These are phyloP conservation scores for Wickerhamiella musiphila DNA, from an alignment of 805 yeast genomes.

Conservation along the genomic window DNA sequence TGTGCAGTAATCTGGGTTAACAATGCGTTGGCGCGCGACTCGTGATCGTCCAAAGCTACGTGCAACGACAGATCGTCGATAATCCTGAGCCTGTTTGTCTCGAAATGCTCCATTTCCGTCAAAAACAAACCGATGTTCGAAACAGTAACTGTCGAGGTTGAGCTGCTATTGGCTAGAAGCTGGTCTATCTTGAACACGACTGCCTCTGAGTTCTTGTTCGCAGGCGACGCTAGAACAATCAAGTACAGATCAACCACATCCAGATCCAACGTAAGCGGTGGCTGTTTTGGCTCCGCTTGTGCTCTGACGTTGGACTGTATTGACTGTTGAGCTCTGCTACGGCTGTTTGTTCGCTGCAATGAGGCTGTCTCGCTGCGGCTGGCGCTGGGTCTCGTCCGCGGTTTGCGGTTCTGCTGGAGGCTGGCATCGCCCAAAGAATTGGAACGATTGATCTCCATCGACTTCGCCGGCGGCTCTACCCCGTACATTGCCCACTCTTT, in stretches of 20 bases:
- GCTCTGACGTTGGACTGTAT: too few relatives aligned
- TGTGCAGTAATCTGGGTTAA: conserved; percentile 51
- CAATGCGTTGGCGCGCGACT: conserved; percentile 39
- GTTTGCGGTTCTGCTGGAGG: background rate
- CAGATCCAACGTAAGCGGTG: conserved; percentile 24
- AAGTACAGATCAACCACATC: conserved; percentile 65
- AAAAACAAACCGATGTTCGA: conserved; percentile 76
- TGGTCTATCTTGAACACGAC: conserved; percentile 80
- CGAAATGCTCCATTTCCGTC: conserved; percentile 51
- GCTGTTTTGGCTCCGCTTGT: background rate
- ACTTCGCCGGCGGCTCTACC: conserved; percentile 8
- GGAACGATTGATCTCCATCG: conserved; percentile 5
- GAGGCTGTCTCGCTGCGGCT: conserved; percentile 1
- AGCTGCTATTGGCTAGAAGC: conserved; percentile 48
- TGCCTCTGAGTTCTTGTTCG: conserved; percentile 56
- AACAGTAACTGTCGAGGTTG: conserved; percentile 46
- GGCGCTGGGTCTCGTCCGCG: background rate
- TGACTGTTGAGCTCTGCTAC: too few relatives aligned
- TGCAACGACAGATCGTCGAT: conserved; percentile 80
- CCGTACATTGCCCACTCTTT: conserved; percentile 45
- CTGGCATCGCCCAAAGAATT: background rate
- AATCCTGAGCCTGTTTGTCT: conserved; percentile 47
- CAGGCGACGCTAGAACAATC: conserved; percentile 65
- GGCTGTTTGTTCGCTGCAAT: too few relatives aligned
- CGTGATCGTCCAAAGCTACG: conserved; percentile 52